Base-by-base conservation (phyloP, 2,329 filamentous ascomycete genomes). In the Coniochaeta pulveracea region DNA sequence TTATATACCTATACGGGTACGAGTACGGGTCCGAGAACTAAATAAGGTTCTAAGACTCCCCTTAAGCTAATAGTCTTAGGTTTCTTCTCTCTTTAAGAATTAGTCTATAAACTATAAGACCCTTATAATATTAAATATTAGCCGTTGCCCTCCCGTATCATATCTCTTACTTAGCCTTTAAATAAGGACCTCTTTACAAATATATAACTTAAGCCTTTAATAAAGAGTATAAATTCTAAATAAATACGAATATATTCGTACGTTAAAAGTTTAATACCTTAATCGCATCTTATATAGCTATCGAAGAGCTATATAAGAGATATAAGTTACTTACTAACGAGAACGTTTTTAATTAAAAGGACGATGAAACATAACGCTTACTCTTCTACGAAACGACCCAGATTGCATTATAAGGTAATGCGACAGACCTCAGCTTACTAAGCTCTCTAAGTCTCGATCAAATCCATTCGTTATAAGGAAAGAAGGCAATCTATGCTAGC, bases 361-460 rank as follows among this genome's bases (percentile, higher is more conserved):
- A 31, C 18, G 28, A 31, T 10, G 28, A 31, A 31, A 12, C 18
- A 6, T 19, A 31, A 19, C 28, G 11, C 28, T 14, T 31, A 5
- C 19, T 31, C 28, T 31, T 31, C 28, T 14, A 3, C 15, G 28
- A 22, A 8, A 31, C 22, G 19, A 31, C 28, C 17, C 18, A 31
- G 28, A 31, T 31, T 14, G 28, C 28, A 6, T 19, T 31, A 17
- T 31, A 19, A 19, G 28, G 28, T 19, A 31, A 31, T 19, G 28
- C 28, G 3, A 31, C 28, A 11, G 28, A 31, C 18, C 19, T 31
- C 6, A 22, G 18, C 18, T 8, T 22, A 12, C 18, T 21, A 14
- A 31, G 28, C 28, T 22, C 18, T 9, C 28, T 31, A 11, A 15
- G 11, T 9, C 28, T 31, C 18, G 19, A 22, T 16, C 28, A 31